Evolutionary conservation across 352 stramenopile genomes (phyloP).

Genomic region (Ophiocytium majus): DNA sequence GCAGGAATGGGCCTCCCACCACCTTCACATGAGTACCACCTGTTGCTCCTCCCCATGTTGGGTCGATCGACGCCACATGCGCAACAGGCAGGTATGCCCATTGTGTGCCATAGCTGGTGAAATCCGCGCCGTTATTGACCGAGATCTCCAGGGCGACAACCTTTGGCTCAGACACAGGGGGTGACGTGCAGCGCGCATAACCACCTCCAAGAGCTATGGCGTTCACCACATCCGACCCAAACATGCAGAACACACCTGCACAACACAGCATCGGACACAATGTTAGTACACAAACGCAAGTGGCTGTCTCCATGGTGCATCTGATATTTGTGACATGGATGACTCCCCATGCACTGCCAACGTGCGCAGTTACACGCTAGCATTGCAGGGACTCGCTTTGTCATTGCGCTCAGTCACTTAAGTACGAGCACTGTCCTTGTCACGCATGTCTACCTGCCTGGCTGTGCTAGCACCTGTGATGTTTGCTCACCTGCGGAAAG

Average conservation of each 20-base stretch:
- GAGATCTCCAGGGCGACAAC: conserved; percentile 82
- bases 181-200: conserved; percentile 27
- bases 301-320: too few species aligned
- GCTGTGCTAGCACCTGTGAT: too few species aligned
- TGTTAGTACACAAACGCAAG: background rate
- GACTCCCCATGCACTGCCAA: too few species aligned
- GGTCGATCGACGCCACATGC: conserved; percentile 63
- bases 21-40: conserved; percentile 65
- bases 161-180: conserved; percentile 33
- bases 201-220: conserved; percentile 24
- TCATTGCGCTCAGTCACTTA: too few species aligned
- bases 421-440: too few species aligned
- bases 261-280: background rate
- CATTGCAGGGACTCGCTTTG: too few species aligned
- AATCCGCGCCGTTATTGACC: conserved; percentile 91
- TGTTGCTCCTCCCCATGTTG: conserved; percentile 39
- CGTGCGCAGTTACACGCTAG: too few species aligned
- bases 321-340: too few species aligned
- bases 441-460: too few species aligned
- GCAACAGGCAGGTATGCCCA: conserved; percentile 86
- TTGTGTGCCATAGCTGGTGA: conserved; percentile 75
- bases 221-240: background rate
- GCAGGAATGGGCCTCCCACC: conserved; percentile 66
- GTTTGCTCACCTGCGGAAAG: conserved; percentile 42
- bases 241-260: conserved; percentile 28